phyloP scores from a whole-genome alignment of 2,329 filamentous ascomycete genomes.

The Aspergillus novofumigatus region DNA sequence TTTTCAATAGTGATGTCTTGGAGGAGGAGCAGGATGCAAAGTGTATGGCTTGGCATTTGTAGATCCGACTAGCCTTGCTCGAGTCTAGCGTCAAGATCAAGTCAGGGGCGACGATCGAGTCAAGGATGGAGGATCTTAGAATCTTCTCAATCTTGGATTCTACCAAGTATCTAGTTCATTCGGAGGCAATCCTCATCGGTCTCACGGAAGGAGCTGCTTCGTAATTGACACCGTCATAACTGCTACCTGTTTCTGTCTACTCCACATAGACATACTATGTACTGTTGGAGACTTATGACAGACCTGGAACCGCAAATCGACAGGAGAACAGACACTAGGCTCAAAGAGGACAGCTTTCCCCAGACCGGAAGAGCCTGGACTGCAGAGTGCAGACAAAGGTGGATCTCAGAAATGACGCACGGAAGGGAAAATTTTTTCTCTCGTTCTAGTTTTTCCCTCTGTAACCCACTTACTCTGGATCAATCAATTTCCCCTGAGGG shows the following conservation, averaged over 20 bases:
- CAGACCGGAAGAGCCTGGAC: slow-evolving; percentile 14
- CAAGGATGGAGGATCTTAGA: not conserved
- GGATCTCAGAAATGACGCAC: not conserved
- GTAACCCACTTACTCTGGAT: not conserved
- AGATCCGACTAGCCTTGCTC: not conserved
- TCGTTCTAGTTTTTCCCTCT: not conserved
- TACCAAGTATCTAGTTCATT: not conserved
- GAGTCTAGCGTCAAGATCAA: not conserved
- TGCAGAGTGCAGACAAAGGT: not conserved
- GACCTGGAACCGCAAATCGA: not conserved
- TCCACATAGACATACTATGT: too few species aligned
- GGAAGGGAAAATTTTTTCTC: not conserved
- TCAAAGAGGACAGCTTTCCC: slow-evolving; percentile 5
- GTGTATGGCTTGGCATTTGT: not conserved
- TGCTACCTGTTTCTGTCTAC: too few species aligned
- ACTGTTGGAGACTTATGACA: too few species aligned
- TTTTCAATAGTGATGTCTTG: not conserved
- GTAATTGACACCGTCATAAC: too few species aligned
- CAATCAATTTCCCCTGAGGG: not conserved
- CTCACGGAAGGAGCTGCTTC: not conserved
- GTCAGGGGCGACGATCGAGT: not conserved
- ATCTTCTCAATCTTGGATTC: not conserved
- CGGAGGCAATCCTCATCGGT: not conserved
- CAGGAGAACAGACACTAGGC: slow-evolving; percentile 5
- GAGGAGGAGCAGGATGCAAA: not conserved